Base-by-base conservation (phyloP, 179 eudicot genomes). In the Carnegiea gigantea region DNA sequence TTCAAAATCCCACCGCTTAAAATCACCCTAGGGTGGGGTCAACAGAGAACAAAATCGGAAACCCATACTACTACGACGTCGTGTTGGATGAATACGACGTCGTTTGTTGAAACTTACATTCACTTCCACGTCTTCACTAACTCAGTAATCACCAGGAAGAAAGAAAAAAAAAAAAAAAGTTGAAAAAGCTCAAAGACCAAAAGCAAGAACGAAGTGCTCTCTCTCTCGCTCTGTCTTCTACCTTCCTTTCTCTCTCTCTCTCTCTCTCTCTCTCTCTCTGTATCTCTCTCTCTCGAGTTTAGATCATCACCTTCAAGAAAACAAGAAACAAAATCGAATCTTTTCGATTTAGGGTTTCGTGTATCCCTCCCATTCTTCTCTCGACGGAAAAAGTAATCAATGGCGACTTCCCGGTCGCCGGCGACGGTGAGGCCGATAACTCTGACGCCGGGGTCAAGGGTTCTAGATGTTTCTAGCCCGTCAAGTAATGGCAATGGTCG, bases 361-460 rank as follows among this genome's bases (percentile, higher is more conserved):
- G 51, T 36, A 40, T 40, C 9, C 44, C 53, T 48, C 53, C 15
- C 53, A 48, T 48, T 48, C 5, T 48, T 23, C 7, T 46, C 77
- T 71, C 13, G 46, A 38, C 77, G 33, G 59, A 33, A 11, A 38
- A 28, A 3, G 18, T 48, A 46, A 60, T 17, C 0, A 43, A 89
- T 89, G 94, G 91, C 91, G 73, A 88, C 90, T 87, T 88, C 93
- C 68, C 85, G 53, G 70, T 64, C 90, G 44, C 54, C 82, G 26
- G 60, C 80, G 62, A 81, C 75, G 59, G 21, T 70, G 33, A 28
- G 89, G 23, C 82, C 88, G 85, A 80, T 84, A 20, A 76, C 81
- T 0, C 74, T 85, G 9, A 73, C 85, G 0, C 87, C 85, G 11
- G 85, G 87, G 17, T 79, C 83, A 4, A 82, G 87, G 65, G 75